These are phyloP conservation scores for Calonectria hawksworthii DNA, from an alignment of 2,329 filamentous ascomycete genomes.

Conservation along the genomic window DNA sequence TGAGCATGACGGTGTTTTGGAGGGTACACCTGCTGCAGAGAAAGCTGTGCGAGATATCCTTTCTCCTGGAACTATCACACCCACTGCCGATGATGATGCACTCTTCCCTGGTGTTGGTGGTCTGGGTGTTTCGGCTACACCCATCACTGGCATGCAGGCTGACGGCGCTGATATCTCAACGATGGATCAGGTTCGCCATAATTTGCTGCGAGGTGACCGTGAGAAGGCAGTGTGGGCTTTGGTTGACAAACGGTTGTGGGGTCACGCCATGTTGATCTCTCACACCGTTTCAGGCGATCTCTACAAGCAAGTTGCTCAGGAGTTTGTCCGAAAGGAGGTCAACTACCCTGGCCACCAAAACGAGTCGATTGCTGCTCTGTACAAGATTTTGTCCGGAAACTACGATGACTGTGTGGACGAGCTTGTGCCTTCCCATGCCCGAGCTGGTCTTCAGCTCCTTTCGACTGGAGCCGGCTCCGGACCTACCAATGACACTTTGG, in stretches of 20 bases:
- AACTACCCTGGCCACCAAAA: conserved; percentile 84
- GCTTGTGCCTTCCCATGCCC: conserved; percentile 91
- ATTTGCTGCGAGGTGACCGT: conserved; percentile 83
- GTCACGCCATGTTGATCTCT: conserved; percentile 93
- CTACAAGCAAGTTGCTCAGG: conserved; percentile 94
- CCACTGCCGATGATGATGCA: conserved; percentile 43
- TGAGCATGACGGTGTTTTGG: conserved; percentile 87
- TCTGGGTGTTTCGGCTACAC: conserved; percentile 42
- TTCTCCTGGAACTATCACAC: conserved; percentile 65
- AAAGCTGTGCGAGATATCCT: conserved; percentile 83
- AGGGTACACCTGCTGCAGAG: conserved; percentile 79
- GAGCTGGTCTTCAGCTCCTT: conserved; percentile 92
- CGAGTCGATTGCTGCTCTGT: conserved; percentile 90
- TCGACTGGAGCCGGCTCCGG: conserved; percentile 76
- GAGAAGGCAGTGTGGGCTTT: conserved; percentile 95
- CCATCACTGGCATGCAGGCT: conserved; percentile 59
- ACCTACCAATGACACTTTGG: conserved; percentile 78
- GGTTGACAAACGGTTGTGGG: conserved; percentile 94
- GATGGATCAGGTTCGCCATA: conserved; percentile 79
- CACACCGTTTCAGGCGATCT: conserved; percentile 82
- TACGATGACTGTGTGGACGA: conserved; percentile 96
- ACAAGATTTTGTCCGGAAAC: conserved; percentile 95
- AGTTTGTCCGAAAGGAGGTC: conserved; percentile 96
- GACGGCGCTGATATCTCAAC: conserved; percentile 79
- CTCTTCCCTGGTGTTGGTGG: conserved; percentile 42